Conservation (phyloP, 495 filamentous ascomycete genomes). For the Aspergillus campestris region DNA sequence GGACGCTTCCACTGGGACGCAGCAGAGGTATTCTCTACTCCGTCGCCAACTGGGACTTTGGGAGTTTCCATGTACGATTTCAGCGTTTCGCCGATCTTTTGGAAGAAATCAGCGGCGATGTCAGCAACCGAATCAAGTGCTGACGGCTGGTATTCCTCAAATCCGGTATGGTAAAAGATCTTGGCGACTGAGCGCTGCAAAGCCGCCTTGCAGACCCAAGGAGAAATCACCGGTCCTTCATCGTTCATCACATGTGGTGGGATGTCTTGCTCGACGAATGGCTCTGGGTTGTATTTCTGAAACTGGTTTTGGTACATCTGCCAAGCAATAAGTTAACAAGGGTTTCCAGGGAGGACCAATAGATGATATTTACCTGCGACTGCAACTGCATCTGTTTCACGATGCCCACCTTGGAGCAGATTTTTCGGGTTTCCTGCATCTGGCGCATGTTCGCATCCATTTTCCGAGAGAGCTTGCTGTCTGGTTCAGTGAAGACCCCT, state of each 20-base stretch:
- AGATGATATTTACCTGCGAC: conserved; percentile 60
- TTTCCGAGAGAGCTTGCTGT: conserved; percentile 65
- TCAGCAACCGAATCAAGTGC: conserved; percentile 87
- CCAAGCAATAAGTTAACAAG: conserved; percentile 4
- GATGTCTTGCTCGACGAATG: conserved; percentile 78
- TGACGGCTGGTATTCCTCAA: conserved; percentile 94
- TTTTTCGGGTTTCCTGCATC: conserved; percentile 93
- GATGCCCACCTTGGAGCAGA: conserved; percentile 90
- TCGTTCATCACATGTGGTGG: conserved; percentile 80
- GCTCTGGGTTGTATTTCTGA: conserved; percentile 89
- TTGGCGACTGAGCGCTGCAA: conserved; percentile 87
- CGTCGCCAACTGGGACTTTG: conserved; percentile 46
- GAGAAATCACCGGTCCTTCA: conserved; percentile 76
- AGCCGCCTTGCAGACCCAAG: conserved; percentile 68
- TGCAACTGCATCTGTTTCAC: conserved; percentile 99
- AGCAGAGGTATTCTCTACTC: conserved; percentile 19
- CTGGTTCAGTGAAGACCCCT: conserved; percentile 69
- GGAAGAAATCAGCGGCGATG: conserved; percentile 81
- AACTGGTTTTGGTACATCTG: conserved; percentile 98
- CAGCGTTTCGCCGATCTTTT: conserved; percentile 69
- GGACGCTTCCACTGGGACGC: conserved; percentile 47
- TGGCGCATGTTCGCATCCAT: conserved; percentile 87
- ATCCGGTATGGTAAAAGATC: conserved; percentile 93
- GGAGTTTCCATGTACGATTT: conserved; percentile 77
- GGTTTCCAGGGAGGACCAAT: not conserved